Percentiles rank a stretch among this genome's conserved stretches.
Conservation (phyloP, 2,329 filamentous ascomycete species). For the Hypomyces rosellus region DNA sequence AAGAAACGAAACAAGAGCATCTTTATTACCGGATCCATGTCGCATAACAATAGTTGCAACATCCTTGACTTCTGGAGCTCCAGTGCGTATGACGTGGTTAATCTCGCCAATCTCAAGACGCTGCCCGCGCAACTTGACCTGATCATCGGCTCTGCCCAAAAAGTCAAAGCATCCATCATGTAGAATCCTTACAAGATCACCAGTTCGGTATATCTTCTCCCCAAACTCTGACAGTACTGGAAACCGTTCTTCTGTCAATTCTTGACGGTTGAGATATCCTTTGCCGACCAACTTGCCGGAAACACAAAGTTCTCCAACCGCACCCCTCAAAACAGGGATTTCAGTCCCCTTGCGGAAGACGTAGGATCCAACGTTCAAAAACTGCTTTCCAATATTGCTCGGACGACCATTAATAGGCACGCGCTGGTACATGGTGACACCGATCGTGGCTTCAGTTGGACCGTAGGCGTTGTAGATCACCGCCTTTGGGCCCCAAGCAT, state of each 20-base stretch:
- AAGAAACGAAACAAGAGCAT: slow-evolving; percentile 76
- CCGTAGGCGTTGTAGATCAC: slow-evolving; percentile 93
- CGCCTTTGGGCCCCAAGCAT: slow-evolving; percentile 70
- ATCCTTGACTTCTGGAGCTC: slow-evolving; percentile 54
- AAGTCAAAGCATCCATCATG: slow-evolving; percentile 82
- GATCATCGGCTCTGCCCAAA: slow-evolving; percentile 79
- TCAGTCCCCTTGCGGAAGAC: slow-evolving; percentile 67
- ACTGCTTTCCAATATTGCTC: slow-evolving; percentile 82
- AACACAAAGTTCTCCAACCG: slow-evolving; percentile 81
- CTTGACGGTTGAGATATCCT: slow-evolving; percentile 74
- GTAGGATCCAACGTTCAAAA: slow-evolving; percentile 80
- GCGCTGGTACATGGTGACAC: slow-evolving; percentile 81
- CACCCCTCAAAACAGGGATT: slow-evolving; percentile 67
- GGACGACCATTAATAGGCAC: slow-evolving; percentile 72
- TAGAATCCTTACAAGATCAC: slow-evolving; percentile 77
- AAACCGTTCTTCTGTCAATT: slow-evolving; percentile 74
- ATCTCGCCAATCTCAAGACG: slow-evolving; percentile 87
- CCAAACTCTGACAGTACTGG: slow-evolving; percentile 52
- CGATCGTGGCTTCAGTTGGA: slow-evolving; percentile 88
- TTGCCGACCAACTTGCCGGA: slow-evolving; percentile 82
- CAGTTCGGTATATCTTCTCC: slow-evolving; percentile 75
- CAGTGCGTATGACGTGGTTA: slow-evolving; percentile 69
- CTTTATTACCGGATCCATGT: slow-evolving; percentile 66
- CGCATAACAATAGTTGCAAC: slow-evolving; percentile 69
- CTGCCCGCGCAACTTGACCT: slow-evolving; percentile 87